phyloP scores from a whole-genome alignment of 257 asterid genomes.

The Solanum etuberosum region DNA sequence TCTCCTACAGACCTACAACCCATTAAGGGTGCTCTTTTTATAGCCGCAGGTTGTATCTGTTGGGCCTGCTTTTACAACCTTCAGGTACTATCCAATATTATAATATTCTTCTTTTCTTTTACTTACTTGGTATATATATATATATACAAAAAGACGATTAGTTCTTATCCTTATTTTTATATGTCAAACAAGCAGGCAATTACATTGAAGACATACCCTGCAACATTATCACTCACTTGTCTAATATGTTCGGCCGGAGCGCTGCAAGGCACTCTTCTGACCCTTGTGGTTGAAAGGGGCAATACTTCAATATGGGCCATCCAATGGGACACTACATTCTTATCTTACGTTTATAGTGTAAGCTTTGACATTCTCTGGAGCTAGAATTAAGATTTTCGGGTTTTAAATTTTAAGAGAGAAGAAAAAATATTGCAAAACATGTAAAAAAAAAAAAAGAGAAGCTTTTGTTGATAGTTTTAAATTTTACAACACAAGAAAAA shows the following conservation, averaged over 20 bases:
- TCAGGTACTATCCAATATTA: constrained; percentile 26
- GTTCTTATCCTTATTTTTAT: not conserved
- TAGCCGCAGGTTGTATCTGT: constrained; percentile 31
- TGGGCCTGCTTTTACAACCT: constrained; percentile 53
- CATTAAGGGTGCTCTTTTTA: constrained; percentile 46
- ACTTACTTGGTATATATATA: no score
- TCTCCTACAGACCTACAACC: constrained; percentile 13
- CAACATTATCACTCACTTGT: constrained; percentile 43
- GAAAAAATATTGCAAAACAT: not conserved
- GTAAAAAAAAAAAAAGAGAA: no score
- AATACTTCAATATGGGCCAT: constrained; percentile 33
- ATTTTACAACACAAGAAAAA: no score
- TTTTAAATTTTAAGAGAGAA: not conserved
- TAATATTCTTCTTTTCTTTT: not conserved
- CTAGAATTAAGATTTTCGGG: not conserved
- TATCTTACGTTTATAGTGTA: constrained; percentile 38
- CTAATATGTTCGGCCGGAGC: constrained; percentile 41
- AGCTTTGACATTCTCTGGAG: not conserved
- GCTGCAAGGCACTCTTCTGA: constrained; percentile 34
- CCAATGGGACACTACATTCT: constrained; percentile 36
- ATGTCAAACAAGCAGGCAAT: constrained; percentile 18
- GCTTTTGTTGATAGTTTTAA: no score
- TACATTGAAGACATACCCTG: constrained; percentile 46
- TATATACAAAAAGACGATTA: no score
- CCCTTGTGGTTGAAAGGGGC: constrained; percentile 32